Evolutionary conservation across 2,329 filamentous ascomycete genomes (phyloP), one percentile per base, ranked within the genome.

Genomic region (Lojkania enalia): DNA sequence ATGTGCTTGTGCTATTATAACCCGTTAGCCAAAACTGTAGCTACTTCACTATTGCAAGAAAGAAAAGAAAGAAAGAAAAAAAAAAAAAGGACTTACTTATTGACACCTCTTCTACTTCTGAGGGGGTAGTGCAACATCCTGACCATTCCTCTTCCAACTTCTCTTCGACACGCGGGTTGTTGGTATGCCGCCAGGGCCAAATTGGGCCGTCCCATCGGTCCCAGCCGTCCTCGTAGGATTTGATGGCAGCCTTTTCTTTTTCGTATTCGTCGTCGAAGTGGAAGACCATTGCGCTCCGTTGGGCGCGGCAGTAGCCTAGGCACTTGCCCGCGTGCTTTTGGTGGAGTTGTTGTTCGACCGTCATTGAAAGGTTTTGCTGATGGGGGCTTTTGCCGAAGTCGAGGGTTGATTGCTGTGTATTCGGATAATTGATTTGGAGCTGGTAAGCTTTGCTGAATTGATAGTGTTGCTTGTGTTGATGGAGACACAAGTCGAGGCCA

Each of bases 281-380:
- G 19, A 46, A 53, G 39, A 55, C 47, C 41, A 57, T 46, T 14
- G 54, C 55, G 23, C 47, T 48, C 19, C 53, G 58, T 30, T 62
- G 58, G 11, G 60, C 60, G 27, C 58, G 55, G 31, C 57, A 60
- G 51, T 63, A 58, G 35, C 55, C 58, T 20, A 49, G 44, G 43
- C 53, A 52, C 4, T 19, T 27, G 23, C 44, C 43, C 14, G 49
- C 41, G 46, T 55, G 52, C 32, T 46, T 38, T 35, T 33, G 18
- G 11, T 36, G 14, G 19, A 20, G 14, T n/a, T 42, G 39, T 35
- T n/a, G n/a, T n/a, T n/a, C n/a, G n/a, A n/a, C n/a, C n/a, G n/a
- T n/a, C n/a, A n/a, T n/a, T 41, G 18, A 30, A 18, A 29, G 12
- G 27, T 41, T 30, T 32, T 41, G 20, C 19, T 38, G 35, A n/a